phyloP scores from a whole-genome alignment of 2,329 filamentous ascomycete species.

The Aureobasidium pullulans region DNA sequence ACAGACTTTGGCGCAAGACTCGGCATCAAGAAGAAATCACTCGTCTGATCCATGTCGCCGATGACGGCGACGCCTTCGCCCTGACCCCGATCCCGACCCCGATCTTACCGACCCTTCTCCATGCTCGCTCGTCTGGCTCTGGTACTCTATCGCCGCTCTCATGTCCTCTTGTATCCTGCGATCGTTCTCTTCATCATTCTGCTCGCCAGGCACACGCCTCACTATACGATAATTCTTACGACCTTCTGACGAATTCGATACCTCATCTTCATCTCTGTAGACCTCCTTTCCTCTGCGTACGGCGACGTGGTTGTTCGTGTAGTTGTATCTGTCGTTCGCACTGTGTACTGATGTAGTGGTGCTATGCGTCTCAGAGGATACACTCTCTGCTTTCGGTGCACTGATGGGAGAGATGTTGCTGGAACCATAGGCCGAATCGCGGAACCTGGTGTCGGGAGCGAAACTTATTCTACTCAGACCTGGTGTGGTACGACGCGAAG shows the following conservation, averaged over 20 bases:
- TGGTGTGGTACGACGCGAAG: neutral
- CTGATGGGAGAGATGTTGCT: constrained; percentile 5
- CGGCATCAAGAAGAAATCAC: constrained; percentile 76
- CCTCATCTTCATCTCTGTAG: neutral
- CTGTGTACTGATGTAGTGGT: neutral
- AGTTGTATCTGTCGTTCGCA: neutral
- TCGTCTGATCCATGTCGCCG: constrained; percentile 11
- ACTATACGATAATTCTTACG: constrained; percentile 5
- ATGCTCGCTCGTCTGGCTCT: neutral
- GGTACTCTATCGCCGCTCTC: neutral
- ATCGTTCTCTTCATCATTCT: neutral
- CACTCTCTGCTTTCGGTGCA: neutral
- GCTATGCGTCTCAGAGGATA: neutral
- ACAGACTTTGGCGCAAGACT: constrained; percentile 68
- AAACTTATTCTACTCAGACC: neutral
- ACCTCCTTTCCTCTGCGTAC: neutral
- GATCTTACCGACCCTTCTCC: neutral
- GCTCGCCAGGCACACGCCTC: neutral
- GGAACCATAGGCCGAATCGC: neutral
- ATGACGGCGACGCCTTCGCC: neutral
- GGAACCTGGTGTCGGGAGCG: neutral
- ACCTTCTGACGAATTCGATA: neutral
- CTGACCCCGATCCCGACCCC: neutral
- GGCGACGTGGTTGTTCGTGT: neutral
- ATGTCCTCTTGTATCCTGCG: neutral